Conservation (phyloP, 2,329 filamentous ascomycete species). For the Berkeleyomyces basicola region DNA sequence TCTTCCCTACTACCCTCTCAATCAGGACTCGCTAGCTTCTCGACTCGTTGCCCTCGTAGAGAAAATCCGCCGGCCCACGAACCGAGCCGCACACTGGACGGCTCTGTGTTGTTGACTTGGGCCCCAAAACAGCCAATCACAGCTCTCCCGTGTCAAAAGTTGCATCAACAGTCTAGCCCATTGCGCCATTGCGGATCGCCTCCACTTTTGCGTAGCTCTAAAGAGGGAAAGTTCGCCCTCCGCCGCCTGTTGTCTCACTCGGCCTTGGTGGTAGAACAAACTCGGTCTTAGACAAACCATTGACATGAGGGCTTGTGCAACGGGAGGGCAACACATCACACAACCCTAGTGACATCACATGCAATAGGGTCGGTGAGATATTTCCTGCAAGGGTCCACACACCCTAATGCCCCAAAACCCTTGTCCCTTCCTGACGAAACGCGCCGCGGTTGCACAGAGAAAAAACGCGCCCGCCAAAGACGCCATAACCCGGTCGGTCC, state of each 20-base stretch:
- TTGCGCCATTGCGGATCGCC: constrained; percentile 9
- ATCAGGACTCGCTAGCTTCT: neutral
- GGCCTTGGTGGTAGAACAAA: too few relatives aligned
- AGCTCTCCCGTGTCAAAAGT: neutral
- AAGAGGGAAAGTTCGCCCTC: neutral
- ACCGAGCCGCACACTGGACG: too few relatives aligned
- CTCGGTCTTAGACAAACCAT: too few relatives aligned
- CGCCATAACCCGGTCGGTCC: too few relatives aligned
- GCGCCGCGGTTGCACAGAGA: neutral
- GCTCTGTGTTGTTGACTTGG: neutral
- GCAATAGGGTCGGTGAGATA: neutral
- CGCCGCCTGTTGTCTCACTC: neutral
- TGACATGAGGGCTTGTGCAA: too few relatives aligned
- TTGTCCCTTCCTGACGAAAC: neutral
- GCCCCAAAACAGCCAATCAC: neutral
- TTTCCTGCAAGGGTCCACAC: too few relatives aligned
- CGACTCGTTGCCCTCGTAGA: neutral
- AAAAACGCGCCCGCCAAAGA: neutral
- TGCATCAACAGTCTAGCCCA: constrained; percentile 3
- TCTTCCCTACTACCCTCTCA: too few relatives aligned
- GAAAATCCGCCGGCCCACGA: neutral
- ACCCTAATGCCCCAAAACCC: neutral
- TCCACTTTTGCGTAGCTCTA: neutral
- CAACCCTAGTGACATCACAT: neutral
- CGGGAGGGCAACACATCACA: too few relatives aligned